Conservation (phyloP, 805 yeast genomes). For the Hanseniaspora vineae region DNA sequence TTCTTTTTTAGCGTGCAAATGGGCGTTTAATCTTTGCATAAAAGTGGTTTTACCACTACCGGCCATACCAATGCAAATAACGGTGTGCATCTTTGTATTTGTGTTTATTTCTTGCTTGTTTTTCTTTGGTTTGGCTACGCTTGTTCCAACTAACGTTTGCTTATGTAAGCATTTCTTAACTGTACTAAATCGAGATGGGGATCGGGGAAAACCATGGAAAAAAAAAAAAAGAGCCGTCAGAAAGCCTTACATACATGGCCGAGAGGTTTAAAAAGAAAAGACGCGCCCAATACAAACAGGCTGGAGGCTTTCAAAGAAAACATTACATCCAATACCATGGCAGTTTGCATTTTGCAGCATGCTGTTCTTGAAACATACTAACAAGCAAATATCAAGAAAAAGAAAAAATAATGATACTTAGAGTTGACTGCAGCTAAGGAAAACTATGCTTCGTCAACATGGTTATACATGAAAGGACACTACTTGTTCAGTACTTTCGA, state of each 20-base stretch:
- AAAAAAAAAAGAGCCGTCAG: background rate
- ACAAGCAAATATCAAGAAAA: too few species aligned
- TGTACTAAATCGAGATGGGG: background rate
- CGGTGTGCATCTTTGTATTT: constrained; percentile 20
- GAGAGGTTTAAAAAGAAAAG: too few species aligned
- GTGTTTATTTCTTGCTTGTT: background rate
- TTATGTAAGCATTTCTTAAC: background rate
- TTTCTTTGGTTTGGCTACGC: background rate
- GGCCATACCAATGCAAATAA: constrained; percentile 54
- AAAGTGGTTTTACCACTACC: constrained; percentile 94
- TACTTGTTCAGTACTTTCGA: too few species aligned
- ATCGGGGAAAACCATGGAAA: background rate
- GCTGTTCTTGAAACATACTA: too few species aligned
- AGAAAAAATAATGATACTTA: too few species aligned
- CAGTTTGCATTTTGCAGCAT: too few species aligned
- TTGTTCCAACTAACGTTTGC: background rate
- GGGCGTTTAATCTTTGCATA: constrained; percentile 87
- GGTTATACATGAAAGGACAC: too few species aligned
- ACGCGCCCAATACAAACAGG: too few species aligned
- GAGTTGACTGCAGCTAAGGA: too few species aligned
- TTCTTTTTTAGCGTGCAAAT: constrained; percentile 54
- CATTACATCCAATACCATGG: too few species aligned
- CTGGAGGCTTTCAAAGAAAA: too few species aligned
- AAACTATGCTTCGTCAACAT: too few species aligned
- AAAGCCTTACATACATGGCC: background rate